Evolutionary conservation across 805 yeast genomes (phyloP), one percentile per base, ranked within the genome.

Genomic region (Brettanomyces custersianus): DNA sequence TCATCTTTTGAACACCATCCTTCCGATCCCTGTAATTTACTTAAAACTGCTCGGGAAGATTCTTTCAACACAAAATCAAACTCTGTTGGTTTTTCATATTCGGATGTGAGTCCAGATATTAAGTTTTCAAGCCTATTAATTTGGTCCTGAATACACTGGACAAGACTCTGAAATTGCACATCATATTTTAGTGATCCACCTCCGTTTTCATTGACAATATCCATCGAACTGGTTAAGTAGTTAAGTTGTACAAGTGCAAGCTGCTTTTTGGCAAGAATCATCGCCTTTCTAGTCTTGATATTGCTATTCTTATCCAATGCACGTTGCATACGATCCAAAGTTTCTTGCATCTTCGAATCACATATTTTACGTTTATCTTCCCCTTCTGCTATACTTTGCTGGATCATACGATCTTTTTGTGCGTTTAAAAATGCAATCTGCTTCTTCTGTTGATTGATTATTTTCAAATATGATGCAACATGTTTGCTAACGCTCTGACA

Each of bases 401-500:
- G 60, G 3, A 75, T 57, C 37, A 65, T 56, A 16, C 54, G 47
- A 4, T 56, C 44, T 49, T 78, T 84, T 35, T 86, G 63, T 0
- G 54, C 52, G 43, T 83, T 62, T 35, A 86, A 63, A 41, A 76
- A 81, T 35, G 73, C 82, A 39, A 85, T 84, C 52, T 80, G 87
- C 38, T 66, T 70, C 45, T 75, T 74, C 50, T 83, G 95, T 48
- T 82, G 87, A 3, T 87, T 74, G 25, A 86, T 86, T 80, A 82
- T 80, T 57, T 79, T 78, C 50, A 84, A 60, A 51, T 86, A 87
- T 4, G 88, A 78, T 0, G 92, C 86, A 30, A 86, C 88, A 58
- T 85, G 95, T 29, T 90, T 65, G 50, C 80, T 84, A 41, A 87
- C 66, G 39, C 76, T 79, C 35, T 77, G 86, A 42, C 76, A 77